Percentiles rank a stretch among this genome's conserved stretches.
phyloP scores from a whole-genome alignment of 1,284 basidiomycete species.

The Papiliotrema nemorosa region DNA sequence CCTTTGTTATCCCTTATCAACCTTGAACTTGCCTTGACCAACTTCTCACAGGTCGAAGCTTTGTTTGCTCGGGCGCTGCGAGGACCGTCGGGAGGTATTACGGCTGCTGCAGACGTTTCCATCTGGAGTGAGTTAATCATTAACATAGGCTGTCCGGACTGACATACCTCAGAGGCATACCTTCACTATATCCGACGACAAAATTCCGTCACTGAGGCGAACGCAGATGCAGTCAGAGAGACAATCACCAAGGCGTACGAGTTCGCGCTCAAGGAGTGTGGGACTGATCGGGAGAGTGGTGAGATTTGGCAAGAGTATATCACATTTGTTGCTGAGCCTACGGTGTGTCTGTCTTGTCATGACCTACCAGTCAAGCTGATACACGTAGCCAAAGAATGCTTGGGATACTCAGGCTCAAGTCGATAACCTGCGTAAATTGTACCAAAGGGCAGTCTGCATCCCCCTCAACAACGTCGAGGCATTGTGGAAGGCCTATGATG shows the following conservation, averaged over 20 bases:
- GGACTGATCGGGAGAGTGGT: constrained; percentile 61
- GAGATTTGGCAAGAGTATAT: constrained; percentile 65
- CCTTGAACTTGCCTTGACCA: constrained; percentile 46
- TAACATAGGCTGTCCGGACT: not conserved
- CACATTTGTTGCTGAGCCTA: constrained; percentile 74
- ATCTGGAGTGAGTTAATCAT: constrained; percentile 45
- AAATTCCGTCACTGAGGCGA: constrained; percentile 41
- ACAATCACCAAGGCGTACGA: constrained; percentile 87
- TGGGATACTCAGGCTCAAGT: constrained; percentile 97
- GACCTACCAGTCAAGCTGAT: constrained; percentile 1
- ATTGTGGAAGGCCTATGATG: constrained; percentile 92
- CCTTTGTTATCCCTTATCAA: constrained; percentile 46
- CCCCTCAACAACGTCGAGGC: constrained; percentile 90
- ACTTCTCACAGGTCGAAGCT: constrained; percentile 45
- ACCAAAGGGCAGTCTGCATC: constrained; percentile 88
- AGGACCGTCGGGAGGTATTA: constrained; percentile 37
- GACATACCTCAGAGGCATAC: constrained; percentile 49
- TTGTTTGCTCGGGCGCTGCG: constrained; percentile 45
- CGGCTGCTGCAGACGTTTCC: constrained; percentile 45
- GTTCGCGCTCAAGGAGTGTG: constrained; percentile 85
- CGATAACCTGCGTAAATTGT: constrained; percentile 85
- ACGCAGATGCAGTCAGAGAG: constrained; percentile 59
- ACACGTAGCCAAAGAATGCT: constrained; percentile 61
- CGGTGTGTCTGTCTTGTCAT: constrained; percentile 52
- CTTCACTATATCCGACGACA: constrained; percentile 50